Evolutionary conservation across 2,329 filamentous ascomycete genomes (phyloP), one percentile per base, ranked within the genome.

Genomic region (Cadophora sp.): DNA sequence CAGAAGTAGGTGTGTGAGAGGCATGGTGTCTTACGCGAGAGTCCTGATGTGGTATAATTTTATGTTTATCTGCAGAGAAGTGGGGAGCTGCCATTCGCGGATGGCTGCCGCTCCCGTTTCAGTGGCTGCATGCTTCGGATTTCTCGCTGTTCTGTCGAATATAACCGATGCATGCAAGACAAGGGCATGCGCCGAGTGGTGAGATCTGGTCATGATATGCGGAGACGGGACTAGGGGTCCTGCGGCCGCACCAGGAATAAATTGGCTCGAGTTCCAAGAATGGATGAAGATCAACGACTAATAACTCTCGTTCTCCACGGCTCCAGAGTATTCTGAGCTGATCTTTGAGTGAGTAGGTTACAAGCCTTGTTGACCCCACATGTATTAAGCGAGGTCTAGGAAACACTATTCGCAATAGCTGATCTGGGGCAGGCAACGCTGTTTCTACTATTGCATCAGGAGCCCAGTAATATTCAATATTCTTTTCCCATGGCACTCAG

Each of bases 401-500:
- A 24, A 26, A 26, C 6, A 26, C 3, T 26, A 50, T 50, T 22
- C 22, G 31, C 31, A 34, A 34, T 5, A 11, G 11, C 31, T 34
- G 31, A 11, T 11, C 5, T 34, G 31, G 31, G 5, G 5, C 11
- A 34, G 31, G n/a, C n/a, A 34, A 34, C 31, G 5, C 31, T 34
- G 31, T 3, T 40, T 40, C 37, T 40, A 9, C 7, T 8, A 3
- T 16, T 16, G 37, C 14, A 12, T 11, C 4, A n/a, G 22, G 22
- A 4, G 16, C 19, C 4, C 16, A 22, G 43, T 43, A 4, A 34
- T 22, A 3, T 46, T 66, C 65, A 69, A 66, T 37, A 11, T 6
- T 66, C 48, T n/a, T 67, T n/a, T 11, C 65, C 66, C 48, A 72
- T 69, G 43, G 46, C 61, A 60, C 72, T 73, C 3, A 74, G 26